Base-by-base conservation (phyloP, 2,329 filamentous ascomycete genomes). In the Colletotrichum sp. region DNA sequence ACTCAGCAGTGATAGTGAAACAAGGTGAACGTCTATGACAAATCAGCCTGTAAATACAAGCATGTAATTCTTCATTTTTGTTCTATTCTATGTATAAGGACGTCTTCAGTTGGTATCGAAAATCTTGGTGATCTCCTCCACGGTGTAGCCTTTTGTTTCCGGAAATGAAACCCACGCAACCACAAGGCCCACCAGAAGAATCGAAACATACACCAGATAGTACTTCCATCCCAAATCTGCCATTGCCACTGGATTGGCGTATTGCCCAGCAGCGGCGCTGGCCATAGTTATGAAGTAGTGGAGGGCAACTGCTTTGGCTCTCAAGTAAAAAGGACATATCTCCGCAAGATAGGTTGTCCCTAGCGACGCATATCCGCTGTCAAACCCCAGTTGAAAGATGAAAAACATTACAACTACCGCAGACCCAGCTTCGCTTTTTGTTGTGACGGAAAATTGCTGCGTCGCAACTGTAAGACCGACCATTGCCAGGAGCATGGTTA, bases 101-200 rank as follows among this genome's bases (percentile, higher is more conserved):
- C 18, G 18, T 47, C 18, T 21, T 47, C 38, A 51, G n/a, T 51
- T 51, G 43, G 43, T 63, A 27, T 87, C 87, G 77, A 91, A 91
- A 3, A 91, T 81, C 27, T 88, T 76, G 76, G 90, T 88, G 72
- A 91, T 90, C 67, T 90, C 89, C 76, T 92, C 90, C 3, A 91
- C 70, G 0, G 80, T 76, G 29, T 78, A 79, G n/a, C 87, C 84
- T 75, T 87, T 88, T 0, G 88, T 89, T 79, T 90, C 87, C 24
- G 85, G 86, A 78, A 90, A 91, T 74, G 75, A 78, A 1, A 76
- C 75, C 21, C 78, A 82, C 4, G 78, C 78, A 66, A 89, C 79
- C 55, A 90, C 86, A 76, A 83, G 88, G 64, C 91, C 85, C 0
- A 86, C 85, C 0, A 82, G 81, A 5, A 87, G 70, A 1, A 85